These are phyloP conservation scores for Mariannaea elegans DNA, from an alignment of 2,329 filamentous ascomycete species.

Conservation along the genomic window DNA sequence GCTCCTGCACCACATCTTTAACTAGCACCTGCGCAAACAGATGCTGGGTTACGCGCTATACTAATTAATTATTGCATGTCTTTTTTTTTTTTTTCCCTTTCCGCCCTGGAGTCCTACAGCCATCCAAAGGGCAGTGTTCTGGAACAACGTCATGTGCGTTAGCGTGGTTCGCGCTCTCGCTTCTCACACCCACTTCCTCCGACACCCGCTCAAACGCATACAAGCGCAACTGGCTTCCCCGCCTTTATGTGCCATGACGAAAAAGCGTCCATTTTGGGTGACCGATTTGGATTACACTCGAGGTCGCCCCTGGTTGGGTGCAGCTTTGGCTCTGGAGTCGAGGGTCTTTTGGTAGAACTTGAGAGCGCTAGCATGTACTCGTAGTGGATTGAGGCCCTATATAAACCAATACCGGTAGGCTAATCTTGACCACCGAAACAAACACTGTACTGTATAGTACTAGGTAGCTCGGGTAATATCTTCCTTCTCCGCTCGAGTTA, in stretches of 20 bases:
- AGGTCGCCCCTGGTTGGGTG: not conserved
- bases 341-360: not conserved
- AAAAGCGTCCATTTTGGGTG: slow-evolving; percentile 24
- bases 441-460: too few species aligned
- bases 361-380: not conserved
- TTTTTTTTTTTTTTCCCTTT: not conserved
- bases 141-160: slow-evolving; percentile 30
- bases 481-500: too few species aligned
- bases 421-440: too few species aligned
- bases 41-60: slow-evolving; percentile 8
- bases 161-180: slow-evolving; percentile 16
- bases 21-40: not conserved
- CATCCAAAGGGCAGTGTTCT: slow-evolving; percentile 18
- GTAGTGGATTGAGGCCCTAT: too few species aligned
- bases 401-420: too few species aligned
- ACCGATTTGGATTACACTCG: slow-evolving; percentile 15
- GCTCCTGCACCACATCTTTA: slow-evolving; percentile 15
- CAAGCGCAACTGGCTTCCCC: slow-evolving; percentile 30
- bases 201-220: slow-evolving; percentile 18
- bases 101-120: not conserved
- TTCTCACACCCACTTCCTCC: slow-evolving; percentile 1
- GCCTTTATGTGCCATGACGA: slow-evolving; percentile 38
- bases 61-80: slow-evolving; percentile 4
- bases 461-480: not conserved
- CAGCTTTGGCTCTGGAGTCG: not conserved